phyloP scores from a whole-genome alignment of 1,284 basidiomycete species.

The Austroboletus niveus region DNA sequence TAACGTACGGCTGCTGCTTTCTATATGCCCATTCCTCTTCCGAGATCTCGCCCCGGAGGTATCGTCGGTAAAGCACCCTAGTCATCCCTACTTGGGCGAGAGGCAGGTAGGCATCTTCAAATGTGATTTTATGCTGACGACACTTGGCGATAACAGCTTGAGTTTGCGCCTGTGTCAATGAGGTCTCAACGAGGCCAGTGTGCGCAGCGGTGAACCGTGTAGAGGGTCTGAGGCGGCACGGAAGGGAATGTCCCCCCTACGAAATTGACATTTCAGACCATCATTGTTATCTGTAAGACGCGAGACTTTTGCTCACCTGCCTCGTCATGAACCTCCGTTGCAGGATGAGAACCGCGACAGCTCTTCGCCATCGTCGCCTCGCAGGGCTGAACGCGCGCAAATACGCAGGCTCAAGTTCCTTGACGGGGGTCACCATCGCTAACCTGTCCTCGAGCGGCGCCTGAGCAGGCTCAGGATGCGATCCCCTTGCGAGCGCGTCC shows the following conservation, averaged over 20 bases:
- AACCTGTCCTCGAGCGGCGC: conserved; percentile 40
- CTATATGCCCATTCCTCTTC: conserved; percentile 54
- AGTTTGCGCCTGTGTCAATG: conserved; percentile 31
- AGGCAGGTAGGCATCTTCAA: conserved; percentile 50
- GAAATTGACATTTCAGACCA: neutral
- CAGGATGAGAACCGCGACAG: conserved; percentile 43
- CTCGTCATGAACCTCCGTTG: conserved; percentile 30
- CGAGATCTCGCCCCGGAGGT: conserved; percentile 45
- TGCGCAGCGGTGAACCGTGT: conserved; percentile 39
- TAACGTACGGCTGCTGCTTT: conserved; percentile 46
- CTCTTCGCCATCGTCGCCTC: conserved; percentile 46
- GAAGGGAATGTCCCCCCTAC: conserved; percentile 60
- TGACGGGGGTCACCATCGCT: conserved; percentile 38
- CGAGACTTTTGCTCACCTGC: neutral
- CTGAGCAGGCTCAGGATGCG: neutral
- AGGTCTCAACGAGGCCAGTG: conserved; percentile 25
- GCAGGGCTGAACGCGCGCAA: conserved; percentile 31
- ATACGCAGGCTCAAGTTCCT: conserved; percentile 36
- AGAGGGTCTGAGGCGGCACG: conserved; percentile 37
- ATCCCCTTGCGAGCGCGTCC: neutral
- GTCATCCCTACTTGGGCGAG: conserved; percentile 54
- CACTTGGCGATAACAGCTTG: conserved; percentile 37
- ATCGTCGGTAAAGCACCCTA: conserved; percentile 49
- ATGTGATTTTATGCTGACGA: conserved; percentile 43
- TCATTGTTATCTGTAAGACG: no score